Conservation (phyloP, 257 asterid species). For the Scutellaria barbata region DNA sequence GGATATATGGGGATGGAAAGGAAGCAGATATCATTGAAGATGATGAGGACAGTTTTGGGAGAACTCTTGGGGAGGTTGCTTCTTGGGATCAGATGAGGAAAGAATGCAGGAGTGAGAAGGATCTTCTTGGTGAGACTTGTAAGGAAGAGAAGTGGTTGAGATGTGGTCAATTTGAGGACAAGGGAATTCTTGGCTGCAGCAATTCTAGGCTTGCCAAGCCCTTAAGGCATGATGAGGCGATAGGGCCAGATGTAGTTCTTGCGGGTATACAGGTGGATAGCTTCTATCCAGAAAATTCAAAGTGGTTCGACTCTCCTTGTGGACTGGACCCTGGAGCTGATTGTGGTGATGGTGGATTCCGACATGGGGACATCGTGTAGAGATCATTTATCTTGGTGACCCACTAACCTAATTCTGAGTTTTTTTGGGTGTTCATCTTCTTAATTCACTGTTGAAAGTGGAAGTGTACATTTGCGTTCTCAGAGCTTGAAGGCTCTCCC, state of each 20-base stretch:
- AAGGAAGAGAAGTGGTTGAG: slow-evolving; percentile 80
- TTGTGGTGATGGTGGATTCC: slow-evolving; percentile 71
- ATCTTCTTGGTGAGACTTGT: slow-evolving; percentile 66
- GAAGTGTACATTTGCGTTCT: slow-evolving; percentile 40
- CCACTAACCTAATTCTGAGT: slow-evolving; percentile 51
- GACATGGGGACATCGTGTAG: slow-evolving; percentile 70
- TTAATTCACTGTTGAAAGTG: slow-evolving; percentile 42
- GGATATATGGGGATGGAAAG: slow-evolving; percentile 67
- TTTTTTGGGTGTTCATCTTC: slow-evolving; percentile 30
- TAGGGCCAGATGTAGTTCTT: slow-evolving; percentile 78
- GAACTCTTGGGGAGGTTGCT: slow-evolving; percentile 92
- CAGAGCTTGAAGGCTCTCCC: slow-evolving; percentile 26
- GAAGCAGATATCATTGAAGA: slow-evolving; percentile 80
- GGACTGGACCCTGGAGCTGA: slow-evolving; percentile 70
- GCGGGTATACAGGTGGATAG: slow-evolving; percentile 70
- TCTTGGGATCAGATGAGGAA: slow-evolving; percentile 84
- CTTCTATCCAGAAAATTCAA: slow-evolving; percentile 81
- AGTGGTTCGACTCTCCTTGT: slow-evolving; percentile 93
- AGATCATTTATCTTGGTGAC: slow-evolving; percentile 53
- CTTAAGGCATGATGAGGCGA: slow-evolving; percentile 53
- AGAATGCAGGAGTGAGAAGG: slow-evolving; percentile 63
- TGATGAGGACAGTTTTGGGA: slow-evolving; percentile 87
- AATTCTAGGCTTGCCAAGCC: slow-evolving; percentile 44
- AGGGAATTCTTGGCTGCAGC: slow-evolving; percentile 58
- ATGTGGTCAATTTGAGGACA: slow-evolving; percentile 69